phyloP scores from a whole-genome alignment of 768 basidiomycete species.

The Auriscalpium microsporum region DNA sequence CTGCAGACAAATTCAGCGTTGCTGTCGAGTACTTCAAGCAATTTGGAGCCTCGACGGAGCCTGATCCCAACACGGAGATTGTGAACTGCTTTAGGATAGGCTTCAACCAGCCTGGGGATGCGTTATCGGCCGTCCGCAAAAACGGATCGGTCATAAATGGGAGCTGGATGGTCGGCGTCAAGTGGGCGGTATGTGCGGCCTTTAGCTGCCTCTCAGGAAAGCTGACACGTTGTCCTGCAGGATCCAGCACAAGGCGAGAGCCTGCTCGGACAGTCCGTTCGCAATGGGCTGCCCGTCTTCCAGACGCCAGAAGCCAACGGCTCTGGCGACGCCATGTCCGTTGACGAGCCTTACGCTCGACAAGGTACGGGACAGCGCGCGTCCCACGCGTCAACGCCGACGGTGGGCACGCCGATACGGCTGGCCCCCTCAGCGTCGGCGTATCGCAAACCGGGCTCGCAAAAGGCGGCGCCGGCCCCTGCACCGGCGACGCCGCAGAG shows the following conservation, averaged over 20 bases:
- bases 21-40: conserved; percentile 70
- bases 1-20: conserved; percentile 64
- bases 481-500: conserved; percentile 14
- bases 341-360: conserved; percentile 19
- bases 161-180: conserved; percentile 77
- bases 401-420: conserved; percentile 61
- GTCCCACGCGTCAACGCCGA: conserved; percentile 24
- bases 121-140: conserved; percentile 69
- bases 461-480: conserved; percentile 3
- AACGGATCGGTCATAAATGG: conserved; percentile 75
- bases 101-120: conserved; percentile 62
- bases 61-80: conserved; percentile 60
- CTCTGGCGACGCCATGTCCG: conserved; percentile 14
- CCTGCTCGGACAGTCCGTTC: conserved; percentile 32
- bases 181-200: conserved; percentile 65
- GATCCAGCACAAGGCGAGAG: conserved; percentile 53
- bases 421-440: conserved; percentile 68
- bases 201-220: neutral
- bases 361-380: conserved; percentile 24
- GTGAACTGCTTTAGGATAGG: conserved; percentile 78
- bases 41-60: conserved; percentile 61
- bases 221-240: conserved; percentile 24
- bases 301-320: conserved; percentile 14
- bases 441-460: conserved; percentile 44
- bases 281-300: conserved; percentile 9